Conservation (phyloP, 2,329 filamentous ascomycete species). For the Cordyceps pruinosa region DNA sequence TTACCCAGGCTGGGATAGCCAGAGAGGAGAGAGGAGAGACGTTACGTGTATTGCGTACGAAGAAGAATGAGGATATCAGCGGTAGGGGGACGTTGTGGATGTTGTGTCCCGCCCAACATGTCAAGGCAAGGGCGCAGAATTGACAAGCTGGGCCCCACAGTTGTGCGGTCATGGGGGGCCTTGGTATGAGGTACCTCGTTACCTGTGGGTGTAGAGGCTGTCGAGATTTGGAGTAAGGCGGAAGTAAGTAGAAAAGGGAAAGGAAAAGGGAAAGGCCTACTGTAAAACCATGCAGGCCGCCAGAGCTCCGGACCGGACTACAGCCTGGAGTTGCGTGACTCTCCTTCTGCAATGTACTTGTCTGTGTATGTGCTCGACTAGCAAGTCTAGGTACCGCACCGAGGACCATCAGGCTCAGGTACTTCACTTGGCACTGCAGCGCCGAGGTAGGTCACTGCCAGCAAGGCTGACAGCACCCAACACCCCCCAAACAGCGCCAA, state of each 20-base stretch:
- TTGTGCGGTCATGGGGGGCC: conserved; percentile 14
- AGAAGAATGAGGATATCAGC: no score
- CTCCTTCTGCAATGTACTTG: background rate
- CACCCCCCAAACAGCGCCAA: background rate
- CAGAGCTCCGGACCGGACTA: conserved; percentile 8
- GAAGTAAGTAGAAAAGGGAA: background rate
- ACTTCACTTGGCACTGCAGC: no score
- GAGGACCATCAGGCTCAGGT: no score
- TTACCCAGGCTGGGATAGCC: background rate
- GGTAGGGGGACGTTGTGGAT: no score
- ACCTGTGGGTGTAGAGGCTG: conserved; percentile 10
- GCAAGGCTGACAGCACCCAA: background rate
- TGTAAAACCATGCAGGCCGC: background rate
- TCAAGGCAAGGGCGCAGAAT: conserved; percentile 34
- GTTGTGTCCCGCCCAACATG: conserved; percentile 12
- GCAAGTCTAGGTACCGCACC: background rate
- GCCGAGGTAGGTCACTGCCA: no score
- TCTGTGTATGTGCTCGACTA: background rate
- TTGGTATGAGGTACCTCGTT: no score
- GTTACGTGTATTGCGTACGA: no score
- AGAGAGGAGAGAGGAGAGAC: no score
- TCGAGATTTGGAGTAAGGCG: no score
- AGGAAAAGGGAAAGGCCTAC: background rate
- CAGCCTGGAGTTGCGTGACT: conserved; percentile 6
- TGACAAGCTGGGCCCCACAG: conserved; percentile 23